Evolutionary conservation across 2,329 filamentous ascomycete genomes (phyloP).

Genomic region (Fusarium verticillioides): DNA sequence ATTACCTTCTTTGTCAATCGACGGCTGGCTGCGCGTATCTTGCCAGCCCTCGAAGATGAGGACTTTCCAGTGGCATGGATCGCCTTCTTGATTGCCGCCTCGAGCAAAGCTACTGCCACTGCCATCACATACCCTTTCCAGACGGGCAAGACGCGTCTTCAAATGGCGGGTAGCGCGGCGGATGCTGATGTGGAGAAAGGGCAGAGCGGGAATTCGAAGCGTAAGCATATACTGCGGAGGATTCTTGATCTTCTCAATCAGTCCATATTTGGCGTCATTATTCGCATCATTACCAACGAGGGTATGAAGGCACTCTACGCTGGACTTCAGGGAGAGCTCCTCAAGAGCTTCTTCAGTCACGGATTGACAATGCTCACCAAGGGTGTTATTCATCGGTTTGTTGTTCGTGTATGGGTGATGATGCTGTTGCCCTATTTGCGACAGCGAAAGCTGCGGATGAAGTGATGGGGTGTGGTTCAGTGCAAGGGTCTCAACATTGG

Average conservation of each 20-base stretch:
- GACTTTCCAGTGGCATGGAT: conserved; percentile 53
- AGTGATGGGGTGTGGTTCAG: conserved; percentile 19
- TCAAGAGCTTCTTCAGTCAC: conserved; percentile 87
- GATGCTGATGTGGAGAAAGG: conserved; percentile 12
- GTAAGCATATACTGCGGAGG: conserved; percentile 17
- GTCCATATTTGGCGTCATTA: conserved; percentile 72
- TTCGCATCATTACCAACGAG: conserved; percentile 69
- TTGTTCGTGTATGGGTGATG: conserved; percentile 78
- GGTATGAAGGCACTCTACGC: conserved; percentile 78
- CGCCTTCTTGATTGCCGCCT: conserved; percentile 69
- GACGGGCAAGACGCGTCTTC: conserved; percentile 82
- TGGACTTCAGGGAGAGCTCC: conserved; percentile 78
- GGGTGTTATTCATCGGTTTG: conserved; percentile 76
- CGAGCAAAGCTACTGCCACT: conserved; percentile 82
- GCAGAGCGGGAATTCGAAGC: not conserved
- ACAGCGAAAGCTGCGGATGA: conserved; percentile 34
- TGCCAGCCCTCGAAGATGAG: conserved; percentile 60
- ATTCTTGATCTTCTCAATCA: conserved; percentile 45
- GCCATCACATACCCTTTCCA: conserved; percentile 86
- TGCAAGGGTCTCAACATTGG: conserved; percentile 70
- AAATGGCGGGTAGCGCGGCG: conserved; percentile 62
- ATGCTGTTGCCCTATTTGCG: conserved; percentile 43
- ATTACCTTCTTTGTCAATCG: conserved; percentile 88
- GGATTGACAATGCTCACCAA: conserved; percentile 90
- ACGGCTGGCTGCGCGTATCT: conserved; percentile 69